phyloP scores from a whole-genome alignment of 495 filamentous ascomycete species.

The Xylaria telfairii region DNA sequence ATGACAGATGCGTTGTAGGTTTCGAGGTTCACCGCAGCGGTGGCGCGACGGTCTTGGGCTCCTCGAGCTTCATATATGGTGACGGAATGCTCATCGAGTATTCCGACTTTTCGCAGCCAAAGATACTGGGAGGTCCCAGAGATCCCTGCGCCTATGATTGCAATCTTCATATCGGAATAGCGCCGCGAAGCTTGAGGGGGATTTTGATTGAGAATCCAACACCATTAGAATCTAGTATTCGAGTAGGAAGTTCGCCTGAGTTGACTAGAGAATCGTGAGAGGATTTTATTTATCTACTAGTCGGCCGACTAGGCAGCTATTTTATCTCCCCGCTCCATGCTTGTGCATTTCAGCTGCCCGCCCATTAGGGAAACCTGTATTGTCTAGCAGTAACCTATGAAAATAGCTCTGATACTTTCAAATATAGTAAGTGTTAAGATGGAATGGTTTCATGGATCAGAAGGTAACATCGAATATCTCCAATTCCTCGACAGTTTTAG shows the following conservation, averaged over 20 bases:
- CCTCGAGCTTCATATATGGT: slow-evolving; percentile 23
- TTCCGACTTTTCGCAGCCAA: slow-evolving; percentile 13
- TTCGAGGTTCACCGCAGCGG: slow-evolving; percentile 1
- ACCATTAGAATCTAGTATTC: background rate
- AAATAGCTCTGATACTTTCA: background rate
- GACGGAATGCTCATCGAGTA: slow-evolving; percentile 6
- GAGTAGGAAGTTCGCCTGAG: background rate
- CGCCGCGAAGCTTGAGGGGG: background rate
- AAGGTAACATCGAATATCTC: background rate
- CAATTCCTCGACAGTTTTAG: background rate
- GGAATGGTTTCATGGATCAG: background rate
- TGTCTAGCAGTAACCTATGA: background rate
- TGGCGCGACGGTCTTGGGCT: background rate
- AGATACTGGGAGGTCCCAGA: slow-evolving; percentile 11
- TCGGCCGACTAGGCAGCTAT: background rate
- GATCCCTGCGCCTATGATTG: slow-evolving; percentile 20
- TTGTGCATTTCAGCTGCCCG: background rate
- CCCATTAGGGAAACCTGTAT: background rate
- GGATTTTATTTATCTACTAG: background rate
- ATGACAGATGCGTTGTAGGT: slow-evolving; percentile 22
- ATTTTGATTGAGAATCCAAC: background rate
- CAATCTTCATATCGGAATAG: slow-evolving; percentile 14
- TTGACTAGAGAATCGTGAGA: background rate
- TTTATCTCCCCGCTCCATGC: background rate
- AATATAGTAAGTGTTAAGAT: background rate